Conservation (phyloP, 1,139 yeast species). For the Candida neerlandica region DNA sequence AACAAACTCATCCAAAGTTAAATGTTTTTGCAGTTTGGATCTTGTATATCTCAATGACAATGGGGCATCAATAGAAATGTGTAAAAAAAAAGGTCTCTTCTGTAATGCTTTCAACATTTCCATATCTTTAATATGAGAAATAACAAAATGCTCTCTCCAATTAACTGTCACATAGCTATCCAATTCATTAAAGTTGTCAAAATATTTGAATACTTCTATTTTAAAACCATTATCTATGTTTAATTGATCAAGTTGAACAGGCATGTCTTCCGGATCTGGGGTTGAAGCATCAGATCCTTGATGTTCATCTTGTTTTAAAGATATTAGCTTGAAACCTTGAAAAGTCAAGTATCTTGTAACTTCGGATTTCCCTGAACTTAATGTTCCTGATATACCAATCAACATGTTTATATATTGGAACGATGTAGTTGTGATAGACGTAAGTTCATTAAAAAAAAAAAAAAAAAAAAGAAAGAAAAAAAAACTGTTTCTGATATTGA, state of each 20-base stretch:
- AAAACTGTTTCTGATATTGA: background rate
- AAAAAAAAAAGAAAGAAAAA: background rate
- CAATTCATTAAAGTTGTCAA: constrained; percentile 45
- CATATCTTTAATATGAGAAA: constrained; percentile 51
- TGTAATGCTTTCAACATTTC: constrained; percentile 51
- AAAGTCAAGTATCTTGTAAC: constrained; percentile 58
- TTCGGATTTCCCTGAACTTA: constrained; percentile 69
- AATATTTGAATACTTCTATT: constrained; percentile 23
- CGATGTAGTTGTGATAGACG: background rate
- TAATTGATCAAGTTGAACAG: constrained; percentile 7
- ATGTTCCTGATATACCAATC: constrained; percentile 75
- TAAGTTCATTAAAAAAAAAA: background rate
- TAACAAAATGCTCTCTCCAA: constrained; percentile 69
- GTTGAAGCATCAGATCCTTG: constrained; percentile 4
- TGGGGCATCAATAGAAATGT: constrained; percentile 80
- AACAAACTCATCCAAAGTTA: constrained; percentile 46
- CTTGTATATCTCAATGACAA: constrained; percentile 55
- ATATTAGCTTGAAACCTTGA: constrained; percentile 55
- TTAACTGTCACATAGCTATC: constrained; percentile 65
- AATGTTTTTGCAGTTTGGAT: constrained; percentile 15
- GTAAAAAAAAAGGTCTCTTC: constrained; percentile 85
- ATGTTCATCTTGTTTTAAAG: constrained; percentile 14
- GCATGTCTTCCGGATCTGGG: constrained; percentile 2
- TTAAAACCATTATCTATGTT: constrained; percentile 6
- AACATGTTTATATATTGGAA: constrained; percentile 47